phyloP scores from a whole-genome alignment of 768 basidiomycete species.

The Psilocybe tampanensis region DNA sequence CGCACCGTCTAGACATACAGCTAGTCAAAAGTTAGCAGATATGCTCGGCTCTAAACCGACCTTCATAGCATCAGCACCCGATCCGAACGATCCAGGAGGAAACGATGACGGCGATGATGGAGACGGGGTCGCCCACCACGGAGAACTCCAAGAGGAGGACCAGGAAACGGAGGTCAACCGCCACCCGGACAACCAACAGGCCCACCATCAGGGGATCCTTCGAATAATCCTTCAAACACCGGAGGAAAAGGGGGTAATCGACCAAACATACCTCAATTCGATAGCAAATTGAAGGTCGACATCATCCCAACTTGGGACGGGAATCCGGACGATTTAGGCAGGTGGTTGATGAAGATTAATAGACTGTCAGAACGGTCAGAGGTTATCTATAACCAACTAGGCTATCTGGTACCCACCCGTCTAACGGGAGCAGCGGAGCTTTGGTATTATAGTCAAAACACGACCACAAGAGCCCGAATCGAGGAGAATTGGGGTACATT shows the following conservation, averaged over 20 bases:
- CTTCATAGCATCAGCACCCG: not conserved
- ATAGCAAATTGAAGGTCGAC: not conserved
- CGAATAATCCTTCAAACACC: not conserved
- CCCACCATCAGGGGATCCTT: not conserved
- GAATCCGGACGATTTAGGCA: not conserved
- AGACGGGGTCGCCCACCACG: too few relatives aligned
- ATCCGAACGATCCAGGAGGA: not conserved
- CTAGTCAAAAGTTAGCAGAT: not conserved
- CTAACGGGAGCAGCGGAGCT: not conserved
- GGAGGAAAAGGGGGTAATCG: not conserved
- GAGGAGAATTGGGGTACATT: slow-evolving; percentile 31
- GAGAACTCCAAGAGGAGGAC: too few relatives aligned
- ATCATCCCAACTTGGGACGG: slow-evolving; percentile 5
- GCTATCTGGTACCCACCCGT: not conserved
- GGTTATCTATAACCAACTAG: not conserved
- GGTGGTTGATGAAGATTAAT: not conserved
- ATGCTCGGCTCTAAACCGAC: not conserved
- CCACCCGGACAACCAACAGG: too few relatives aligned
- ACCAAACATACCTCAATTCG: not conserved
- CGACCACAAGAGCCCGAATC: not conserved
- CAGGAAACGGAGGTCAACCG: too few relatives aligned
- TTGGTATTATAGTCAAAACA: not conserved
- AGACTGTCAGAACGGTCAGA: not conserved
- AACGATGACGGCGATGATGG: not conserved
- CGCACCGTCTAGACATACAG: not conserved